Evolutionary conservation across 179 eudicot species (phyloP).

Genomic region (Camellia oleifera): DNA sequence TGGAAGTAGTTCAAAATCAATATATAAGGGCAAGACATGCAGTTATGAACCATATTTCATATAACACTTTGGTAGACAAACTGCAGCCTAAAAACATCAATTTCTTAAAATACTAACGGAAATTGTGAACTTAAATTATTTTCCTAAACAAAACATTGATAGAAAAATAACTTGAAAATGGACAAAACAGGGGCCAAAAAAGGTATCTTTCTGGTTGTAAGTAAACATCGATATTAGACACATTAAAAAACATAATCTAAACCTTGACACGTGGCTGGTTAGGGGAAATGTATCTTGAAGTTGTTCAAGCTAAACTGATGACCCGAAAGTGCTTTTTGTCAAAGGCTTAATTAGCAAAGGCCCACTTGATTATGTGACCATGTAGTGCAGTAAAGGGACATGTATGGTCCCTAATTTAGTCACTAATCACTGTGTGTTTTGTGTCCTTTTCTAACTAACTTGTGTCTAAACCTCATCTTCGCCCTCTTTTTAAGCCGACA

Average conservation of each 20-base stretch:
- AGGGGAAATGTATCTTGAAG: neutral
- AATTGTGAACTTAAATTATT: neutral
- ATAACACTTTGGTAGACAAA: neutral
- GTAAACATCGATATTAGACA: slow-evolving; percentile 3
- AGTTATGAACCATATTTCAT: neutral
- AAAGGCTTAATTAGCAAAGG: neutral
- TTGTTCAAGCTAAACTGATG: neutral
- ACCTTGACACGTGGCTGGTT: neutral
- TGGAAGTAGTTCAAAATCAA: neutral
- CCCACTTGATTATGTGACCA: too few relatives aligned
- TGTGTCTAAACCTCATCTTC: neutral
- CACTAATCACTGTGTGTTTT: neutral
- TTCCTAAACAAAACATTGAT: neutral
- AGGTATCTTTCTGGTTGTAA: slow-evolving; percentile 21
- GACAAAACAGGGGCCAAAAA: slow-evolving; percentile 8
- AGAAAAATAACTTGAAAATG: too few relatives aligned
- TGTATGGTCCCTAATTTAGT: neutral
- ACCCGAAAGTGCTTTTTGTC: neutral
- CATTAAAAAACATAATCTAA: neutral
- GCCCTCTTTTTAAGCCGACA: slow-evolving; percentile 15
- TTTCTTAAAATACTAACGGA: neutral
- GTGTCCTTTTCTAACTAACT: slow-evolving; percentile 8
- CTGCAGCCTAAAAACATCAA: neutral
- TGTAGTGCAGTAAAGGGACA: neutral
- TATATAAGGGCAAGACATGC: neutral